A percentile compares a stretch with the other conserved stretches of the same genome.
phyloP scores from a whole-genome alignment of 2,329 filamentous ascomycete genomes.

The Phaeosphaeria sp. region DNA sequence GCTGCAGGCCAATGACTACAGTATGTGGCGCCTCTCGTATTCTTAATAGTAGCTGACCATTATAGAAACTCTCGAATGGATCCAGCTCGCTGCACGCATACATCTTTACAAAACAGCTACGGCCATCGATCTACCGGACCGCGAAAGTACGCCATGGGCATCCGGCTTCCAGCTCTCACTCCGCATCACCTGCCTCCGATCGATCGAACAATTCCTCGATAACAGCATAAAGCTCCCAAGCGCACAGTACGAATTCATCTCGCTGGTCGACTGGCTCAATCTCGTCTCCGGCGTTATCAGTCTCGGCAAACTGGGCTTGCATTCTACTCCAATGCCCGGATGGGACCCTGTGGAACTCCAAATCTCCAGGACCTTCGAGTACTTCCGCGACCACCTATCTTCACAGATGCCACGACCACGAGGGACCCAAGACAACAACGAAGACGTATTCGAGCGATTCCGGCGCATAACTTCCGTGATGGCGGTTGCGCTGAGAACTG shows the following conservation, averaged over 20 bases:
- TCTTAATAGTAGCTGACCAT: constrained; percentile 13
- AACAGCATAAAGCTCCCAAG: constrained; percentile 35
- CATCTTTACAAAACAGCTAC: constrained; percentile 36
- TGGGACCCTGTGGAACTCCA: constrained; percentile 44
- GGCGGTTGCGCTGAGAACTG: constrained; percentile 31
- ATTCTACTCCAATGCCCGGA: constrained; percentile 39
- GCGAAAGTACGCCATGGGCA: constrained; percentile 40
- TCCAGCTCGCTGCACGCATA: constrained; percentile 38
- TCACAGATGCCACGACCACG: constrained; percentile 39
- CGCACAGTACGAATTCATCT: constrained; percentile 37
- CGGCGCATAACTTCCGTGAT: constrained; percentile 43
- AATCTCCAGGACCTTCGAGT: constrained; percentile 39
- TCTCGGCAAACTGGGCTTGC: constrained; percentile 38
- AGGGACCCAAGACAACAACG: constrained; percentile 28
- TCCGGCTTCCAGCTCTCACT: constrained; percentile 45
- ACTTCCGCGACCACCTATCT: constrained; percentile 41
- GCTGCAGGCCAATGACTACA: constrained; percentile 38
- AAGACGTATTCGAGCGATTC: constrained; percentile 44
- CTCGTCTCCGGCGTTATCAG: constrained; percentile 37
- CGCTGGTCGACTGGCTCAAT: constrained; percentile 43
- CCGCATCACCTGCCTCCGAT: constrained; percentile 39
- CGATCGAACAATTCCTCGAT: constrained; percentile 44
- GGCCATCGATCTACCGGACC: constrained; percentile 36
- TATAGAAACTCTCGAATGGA: constrained; percentile 41
- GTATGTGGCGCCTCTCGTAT: constrained; percentile 20